Evolutionary conservation across 805 yeast species (phyloP), one percentile per base, ranked within the genome.

Genomic region (Lipomyces oligophaga): DNA sequence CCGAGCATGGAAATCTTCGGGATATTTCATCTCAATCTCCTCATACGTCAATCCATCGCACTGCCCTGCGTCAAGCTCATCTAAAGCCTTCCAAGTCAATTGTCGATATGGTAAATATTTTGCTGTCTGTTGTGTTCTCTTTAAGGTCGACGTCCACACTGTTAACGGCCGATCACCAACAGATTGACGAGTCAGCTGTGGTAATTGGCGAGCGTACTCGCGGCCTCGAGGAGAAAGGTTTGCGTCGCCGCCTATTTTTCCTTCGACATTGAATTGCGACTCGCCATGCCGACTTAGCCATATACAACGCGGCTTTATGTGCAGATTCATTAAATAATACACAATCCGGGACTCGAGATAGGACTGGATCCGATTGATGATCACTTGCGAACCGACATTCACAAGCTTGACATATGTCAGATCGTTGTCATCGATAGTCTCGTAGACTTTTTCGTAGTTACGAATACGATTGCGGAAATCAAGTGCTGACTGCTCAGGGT

Each of bases 201-300:
- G 95, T 54, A 90, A 76, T 65, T 82, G 86, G 41, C 74, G 68
- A 3, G 97, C 90, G 62, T 90, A 90, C 59, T 81, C 70, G 67
- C 81, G 74, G 5, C 97, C 97, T 34, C 97, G 75, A 47, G 81
- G 83, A 40, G 90, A 81, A 43, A 90, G 71, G 58, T 81, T 77
- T 2, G 96, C 85, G 69, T 90, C 96, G 18, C 97, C 98, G 27
- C 98, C 98, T 55, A 93, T 85, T 66, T 87, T 87, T 25, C 97
- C 97, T 40, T 88, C 88, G 48, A 93, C 74, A 65, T 93, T 93
- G 69, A 82, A 93, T 63, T 80, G 81, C 2, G 95, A 83, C 68
- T 93, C 98, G 22, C 98, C 98, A 62, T 93, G 98, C 59, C 98
- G 78, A 39, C 95, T 85, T 39, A 93, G 73, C 90, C 95, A 93